Evolutionary conservation across 306 rosid species (phyloP), one percentile per base, ranked within the genome.

Genomic region (Parietaria judaica): DNA sequence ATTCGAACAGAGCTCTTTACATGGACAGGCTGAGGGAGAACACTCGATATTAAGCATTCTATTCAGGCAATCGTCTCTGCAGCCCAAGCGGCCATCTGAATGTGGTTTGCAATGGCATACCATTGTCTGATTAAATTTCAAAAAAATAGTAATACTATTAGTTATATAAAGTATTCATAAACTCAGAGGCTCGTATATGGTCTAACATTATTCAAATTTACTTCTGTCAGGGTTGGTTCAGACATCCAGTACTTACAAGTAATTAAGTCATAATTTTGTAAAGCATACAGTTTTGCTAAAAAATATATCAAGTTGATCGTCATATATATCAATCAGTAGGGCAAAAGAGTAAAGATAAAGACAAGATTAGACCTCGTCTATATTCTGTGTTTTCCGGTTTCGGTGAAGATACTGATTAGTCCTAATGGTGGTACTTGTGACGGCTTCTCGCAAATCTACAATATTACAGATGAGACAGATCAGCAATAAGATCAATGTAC

Each of bases 61-160:
- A 69, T 94, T 94, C 74, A 94, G 78, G 76, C 99, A 94, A 71
- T 89, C 91, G 67, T 94, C 99, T 68, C 95, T 86, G 68, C 99
- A 94, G 43, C 99, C 99, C 62, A 76, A 78, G 69, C 60, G 70
- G 49, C 84, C 84, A 71, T 72, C 81, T 66, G 77, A 62, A 67
- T 84, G 50, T 58, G 69, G 62, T 70, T 88, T 83, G 83, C 99
- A 94, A 74, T 86, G 84, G 72, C 99, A 94, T 47, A 94, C 95
- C 99, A 94, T 94, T 79, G 84, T 76, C 99, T 94, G 83, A 64
- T 68, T 67, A 57, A 77, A 72, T 56, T 66, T 48, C 44, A 51
- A 58, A 37, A 11, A 61, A 34, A 67, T n/a, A 52, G 80, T 7
- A 46, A 7, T 49, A 10, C 53, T 54, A 67, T 65, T 62, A 69